Base-by-base conservation (phyloP, 495 filamentous ascomycete genomes). In the Penicillium dipodomyicola region DNA sequence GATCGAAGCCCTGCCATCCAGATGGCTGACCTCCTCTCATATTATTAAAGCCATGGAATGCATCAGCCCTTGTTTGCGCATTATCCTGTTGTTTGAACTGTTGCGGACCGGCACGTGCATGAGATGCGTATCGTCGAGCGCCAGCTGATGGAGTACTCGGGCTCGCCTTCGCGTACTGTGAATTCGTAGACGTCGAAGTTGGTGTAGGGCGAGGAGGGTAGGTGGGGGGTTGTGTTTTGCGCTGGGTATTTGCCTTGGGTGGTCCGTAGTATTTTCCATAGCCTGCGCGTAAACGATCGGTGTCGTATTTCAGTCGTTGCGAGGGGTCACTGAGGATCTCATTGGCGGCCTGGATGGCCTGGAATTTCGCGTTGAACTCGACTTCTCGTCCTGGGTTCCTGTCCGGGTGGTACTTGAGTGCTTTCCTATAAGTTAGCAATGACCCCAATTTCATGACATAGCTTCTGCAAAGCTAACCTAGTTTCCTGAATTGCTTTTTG, bases 351-450 rank as follows among this genome's bases (percentile, higher is more conserved):
- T 94, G 89, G 52, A 96, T 95, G 27, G 83, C 79, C 65, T 94
- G 86, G 63, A 96, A 96, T 65, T 87, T 88, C 19, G 89, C 75
- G 55, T 85, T 90, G 55, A 87, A 87, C 60, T 91, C 89, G 20
- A 78, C 64, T 71, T 96, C 92, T 58, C 80, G 80, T 42, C 92
- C 92, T 5, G 86, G 89, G 63, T 97, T 96, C 42, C 91, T 85
- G 68, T 97, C 92, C 7, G 92, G 92, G 65, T 97, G 92, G 62
- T 86, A 95, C 63, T 85, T 86, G 25, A 94, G 79, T 33, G 91
- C 92, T 93, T 59, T 17, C 22, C 14, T 39, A n/a, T 22, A 49
- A 22, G 37, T 52, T 20, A 61, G 58, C 29, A 25, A 45, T 44
- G 4, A 5, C 7, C 5, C 8, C n/a, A 6, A 11, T 25, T 46